A percentile compares a stretch with the other conserved stretches of the same genome.
These are phyloP conservation scores for Coprinellus micaceus DNA, from an alignment of 768 basidiomycete genomes.

Conservation along the genomic window DNA sequence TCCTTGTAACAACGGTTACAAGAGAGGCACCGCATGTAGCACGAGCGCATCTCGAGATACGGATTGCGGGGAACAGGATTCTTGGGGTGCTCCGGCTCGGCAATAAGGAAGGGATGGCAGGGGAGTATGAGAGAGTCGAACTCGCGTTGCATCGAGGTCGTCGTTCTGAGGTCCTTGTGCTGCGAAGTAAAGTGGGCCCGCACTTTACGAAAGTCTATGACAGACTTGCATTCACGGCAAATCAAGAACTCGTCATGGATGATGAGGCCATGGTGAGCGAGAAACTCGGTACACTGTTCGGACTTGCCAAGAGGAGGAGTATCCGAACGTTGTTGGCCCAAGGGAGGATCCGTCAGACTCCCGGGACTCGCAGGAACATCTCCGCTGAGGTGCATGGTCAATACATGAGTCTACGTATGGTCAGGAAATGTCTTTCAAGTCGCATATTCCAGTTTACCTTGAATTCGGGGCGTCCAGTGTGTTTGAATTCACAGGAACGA, in stretches of 20 bases:
- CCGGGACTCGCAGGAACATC: too few relatives aligned
- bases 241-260: background rate
- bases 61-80: background rate
- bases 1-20: conserved; percentile 7
- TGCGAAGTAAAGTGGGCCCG: background rate
- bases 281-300: background rate
- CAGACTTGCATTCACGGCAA: conserved; percentile 1
- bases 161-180: background rate
- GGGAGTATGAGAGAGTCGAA: background rate
- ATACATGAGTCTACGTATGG: too few relatives aligned
- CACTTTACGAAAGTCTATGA: conserved; percentile 1
- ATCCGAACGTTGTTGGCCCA: too few relatives aligned
- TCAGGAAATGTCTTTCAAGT: too few relatives aligned
- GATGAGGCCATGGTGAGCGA: background rate
- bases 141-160: background rate
- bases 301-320: too few relatives aligned
- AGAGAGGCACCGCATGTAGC: background rate
- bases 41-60: background rate
- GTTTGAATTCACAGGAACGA: too few relatives aligned
- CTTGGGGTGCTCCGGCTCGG: background rate
- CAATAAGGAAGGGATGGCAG: conserved; percentile 1
- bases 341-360: too few relatives aligned
- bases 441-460: too few relatives aligned
- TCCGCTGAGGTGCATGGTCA: too few relatives aligned
- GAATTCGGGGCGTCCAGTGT: too few relatives aligned